Conservation (phyloP, 768 basidiomycete species). For the Pisolithus tinctorius region DNA sequence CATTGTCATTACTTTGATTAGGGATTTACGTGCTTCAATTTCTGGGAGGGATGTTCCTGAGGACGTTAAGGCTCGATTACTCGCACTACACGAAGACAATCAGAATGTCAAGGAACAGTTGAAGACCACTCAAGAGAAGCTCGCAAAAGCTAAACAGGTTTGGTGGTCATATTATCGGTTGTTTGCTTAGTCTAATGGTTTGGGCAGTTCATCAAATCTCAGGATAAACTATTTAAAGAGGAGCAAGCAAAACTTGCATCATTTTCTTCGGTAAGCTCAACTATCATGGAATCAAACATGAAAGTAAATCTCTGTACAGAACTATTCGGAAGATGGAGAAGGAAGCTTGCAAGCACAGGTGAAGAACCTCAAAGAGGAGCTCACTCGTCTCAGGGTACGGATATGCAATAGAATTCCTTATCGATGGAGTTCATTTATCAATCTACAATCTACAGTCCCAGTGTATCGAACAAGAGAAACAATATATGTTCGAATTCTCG, state of each 20-base stretch:
- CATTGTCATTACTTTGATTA: conserved; percentile 22
- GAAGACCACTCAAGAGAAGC: conserved; percentile 68
- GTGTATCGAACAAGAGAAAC: conserved; percentile 45
- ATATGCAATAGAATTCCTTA: neutral
- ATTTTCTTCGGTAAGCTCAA: conserved; percentile 36
- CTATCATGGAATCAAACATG: neutral
- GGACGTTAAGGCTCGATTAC: conserved; percentile 68
- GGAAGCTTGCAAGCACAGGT: conserved; percentile 59
- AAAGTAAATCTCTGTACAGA: conserved; percentile 21
- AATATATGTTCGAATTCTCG: conserved; percentile 72
- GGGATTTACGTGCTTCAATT: conserved; percentile 70
- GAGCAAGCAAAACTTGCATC: conserved; percentile 57
- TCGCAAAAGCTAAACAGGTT: conserved; percentile 68
- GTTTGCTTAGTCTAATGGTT: neutral
- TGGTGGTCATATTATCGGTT: conserved; percentile 24
- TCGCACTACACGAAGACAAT: conserved; percentile 75
- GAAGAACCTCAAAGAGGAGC: conserved; percentile 57
- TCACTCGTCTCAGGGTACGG: conserved; percentile 48
- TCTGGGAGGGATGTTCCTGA: conserved; percentile 78
- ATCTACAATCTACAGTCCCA: conserved; percentile 33
- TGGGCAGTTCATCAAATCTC: conserved; percentile 80
- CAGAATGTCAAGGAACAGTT: conserved; percentile 60
- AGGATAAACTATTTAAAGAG: conserved; percentile 85
- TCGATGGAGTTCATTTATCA: neutral
- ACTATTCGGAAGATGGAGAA: conserved; percentile 68